Conservation (phyloP, 2,329 filamentous ascomycete genomes). For the Tolypocladium endophyticum region DNA sequence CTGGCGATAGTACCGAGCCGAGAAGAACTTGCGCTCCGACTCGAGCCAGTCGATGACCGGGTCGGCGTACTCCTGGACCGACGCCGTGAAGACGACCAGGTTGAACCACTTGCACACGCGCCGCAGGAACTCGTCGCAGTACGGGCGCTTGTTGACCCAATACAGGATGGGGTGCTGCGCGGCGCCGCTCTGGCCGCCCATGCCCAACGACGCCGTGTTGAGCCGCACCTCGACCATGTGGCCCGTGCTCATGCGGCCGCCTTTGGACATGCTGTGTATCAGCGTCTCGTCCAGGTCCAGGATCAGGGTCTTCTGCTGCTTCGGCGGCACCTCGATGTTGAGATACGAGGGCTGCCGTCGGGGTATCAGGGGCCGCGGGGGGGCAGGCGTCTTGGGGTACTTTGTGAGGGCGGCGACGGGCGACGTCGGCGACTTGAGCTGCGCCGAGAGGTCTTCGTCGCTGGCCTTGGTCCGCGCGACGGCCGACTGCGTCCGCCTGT, state of each 20-base stretch:
- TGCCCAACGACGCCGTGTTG: constrained; percentile 58
- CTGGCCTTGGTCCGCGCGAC: constrained; percentile 31
- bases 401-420: constrained; percentile 68
- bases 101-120: constrained; percentile 97
- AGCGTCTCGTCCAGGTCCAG: constrained; percentile 94
- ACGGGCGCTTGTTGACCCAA: constrained; percentile 95
- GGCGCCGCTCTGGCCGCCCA: constrained; percentile 50
- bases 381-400: constrained; percentile 82
- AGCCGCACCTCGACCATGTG: constrained; percentile 98
- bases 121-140: constrained; percentile 92
- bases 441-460: constrained; percentile 54
- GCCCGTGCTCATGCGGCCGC: constrained; percentile 86
- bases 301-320: constrained; percentile 83
- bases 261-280: constrained; percentile 96
- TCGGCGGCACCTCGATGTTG: constrained; percentile 41
- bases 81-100: constrained; percentile 90
- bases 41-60: constrained; percentile 99
- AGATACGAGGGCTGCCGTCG: constrained; percentile 83
- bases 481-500: constrained; percentile 47
- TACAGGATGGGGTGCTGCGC: constrained; percentile 95
- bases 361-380: constrained; percentile 82
- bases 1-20: constrained; percentile 86
- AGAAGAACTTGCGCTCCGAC: constrained; percentile 92
- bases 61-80: constrained; percentile 96
- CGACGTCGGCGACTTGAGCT: constrained; percentile 89